These are phyloP conservation scores for Candida mattraensis DNA, from an alignment of 805 yeast species.

Conservation along the genomic window DNA sequence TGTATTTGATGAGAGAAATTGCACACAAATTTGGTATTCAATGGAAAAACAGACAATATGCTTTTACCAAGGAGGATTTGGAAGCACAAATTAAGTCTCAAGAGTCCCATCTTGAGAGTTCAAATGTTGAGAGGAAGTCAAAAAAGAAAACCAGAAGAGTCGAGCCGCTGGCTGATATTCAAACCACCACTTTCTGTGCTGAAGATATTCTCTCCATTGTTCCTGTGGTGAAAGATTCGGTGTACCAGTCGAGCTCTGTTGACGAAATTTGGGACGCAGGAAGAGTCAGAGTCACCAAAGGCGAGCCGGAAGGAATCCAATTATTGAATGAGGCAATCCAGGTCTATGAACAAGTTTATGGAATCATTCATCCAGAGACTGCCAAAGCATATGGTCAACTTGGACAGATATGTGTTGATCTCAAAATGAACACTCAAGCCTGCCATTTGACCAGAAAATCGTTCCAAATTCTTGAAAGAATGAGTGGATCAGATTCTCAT, in stretches of 20 bases:
- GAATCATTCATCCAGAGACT: constrained; percentile 75
- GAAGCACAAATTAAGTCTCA: constrained; percentile 30
- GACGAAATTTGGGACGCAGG: constrained; percentile 78
- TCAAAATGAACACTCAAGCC: constrained; percentile 58
- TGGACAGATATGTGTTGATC: constrained; percentile 65
- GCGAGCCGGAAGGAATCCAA: constrained; percentile 55
- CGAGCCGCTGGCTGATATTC: constrained; percentile 15
- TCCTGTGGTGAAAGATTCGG: constrained; percentile 75
- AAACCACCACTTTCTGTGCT: constrained; percentile 46
- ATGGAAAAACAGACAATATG: constrained; percentile 58
- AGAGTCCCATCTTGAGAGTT: constrained; percentile 27
- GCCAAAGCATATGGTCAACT: constrained; percentile 66
- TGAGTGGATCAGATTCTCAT: constrained; percentile 75
- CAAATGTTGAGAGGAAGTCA: constrained; percentile 27
- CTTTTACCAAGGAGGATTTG: constrained; percentile 44
- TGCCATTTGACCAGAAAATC: constrained; percentile 66
- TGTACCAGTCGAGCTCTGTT: constrained; percentile 62
- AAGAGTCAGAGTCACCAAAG: constrained; percentile 33
- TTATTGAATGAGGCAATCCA: constrained; percentile 69
- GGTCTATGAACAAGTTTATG: constrained; percentile 80
- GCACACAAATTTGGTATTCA: constrained; percentile 84
- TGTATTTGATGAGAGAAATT: constrained; percentile 61
- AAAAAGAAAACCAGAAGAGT: constrained; percentile 29
- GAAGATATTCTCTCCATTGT: constrained; percentile 67
- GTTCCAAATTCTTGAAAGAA: constrained; percentile 73